These are phyloP conservation scores for Candida fluviatilis DNA, from an alignment of 805 yeast species.

Conservation along the genomic window DNA sequence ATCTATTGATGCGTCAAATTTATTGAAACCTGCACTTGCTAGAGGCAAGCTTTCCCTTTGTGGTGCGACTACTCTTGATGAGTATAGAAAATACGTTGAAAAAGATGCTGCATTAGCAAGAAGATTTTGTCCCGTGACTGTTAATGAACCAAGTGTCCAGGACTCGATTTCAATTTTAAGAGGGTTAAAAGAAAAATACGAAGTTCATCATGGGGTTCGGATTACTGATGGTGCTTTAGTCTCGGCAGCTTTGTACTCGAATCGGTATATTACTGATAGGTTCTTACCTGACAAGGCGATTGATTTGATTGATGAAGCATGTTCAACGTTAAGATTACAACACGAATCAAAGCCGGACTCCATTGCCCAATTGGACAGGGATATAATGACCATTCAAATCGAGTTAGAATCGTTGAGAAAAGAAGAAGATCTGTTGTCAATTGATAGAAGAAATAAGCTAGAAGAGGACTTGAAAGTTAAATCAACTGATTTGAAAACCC, in stretches of 20 bases:
- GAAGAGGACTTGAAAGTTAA: slow-evolving; percentile 64
- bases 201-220: slow-evolving; percentile 96
- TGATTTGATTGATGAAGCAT: slow-evolving; percentile 94
- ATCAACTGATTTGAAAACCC: slow-evolving; percentile 58
- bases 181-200: slow-evolving; percentile 91
- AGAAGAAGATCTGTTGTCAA: slow-evolving; percentile 82
- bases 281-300: slow-evolving; percentile 95
- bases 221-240: slow-evolving; percentile 90
- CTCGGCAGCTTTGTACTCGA: slow-evolving; percentile 86
- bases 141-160: slow-evolving; percentile 84
- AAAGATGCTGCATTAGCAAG: slow-evolving; percentile 95
- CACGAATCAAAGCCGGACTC: slow-evolving; percentile 98
- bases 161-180: slow-evolving; percentile 90
- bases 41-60: slow-evolving; percentile 90
- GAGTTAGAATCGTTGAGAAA: slow-evolving; percentile 91
- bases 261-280: slow-evolving; percentile 87
- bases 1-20: slow-evolving; percentile 90
- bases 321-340: slow-evolving; percentile 89
- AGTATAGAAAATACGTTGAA: slow-evolving; percentile 87
- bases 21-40: slow-evolving; percentile 90
- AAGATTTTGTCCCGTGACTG: slow-evolving; percentile 83
- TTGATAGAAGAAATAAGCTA: slow-evolving; percentile 71
- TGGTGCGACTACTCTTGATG: slow-evolving; percentile 95
- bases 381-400: slow-evolving; percentile 89
- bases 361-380: slow-evolving; percentile 81